Base-by-base conservation (phyloP, 163 green algal species). In the Coccomyxa subellipsoidea region DNA sequence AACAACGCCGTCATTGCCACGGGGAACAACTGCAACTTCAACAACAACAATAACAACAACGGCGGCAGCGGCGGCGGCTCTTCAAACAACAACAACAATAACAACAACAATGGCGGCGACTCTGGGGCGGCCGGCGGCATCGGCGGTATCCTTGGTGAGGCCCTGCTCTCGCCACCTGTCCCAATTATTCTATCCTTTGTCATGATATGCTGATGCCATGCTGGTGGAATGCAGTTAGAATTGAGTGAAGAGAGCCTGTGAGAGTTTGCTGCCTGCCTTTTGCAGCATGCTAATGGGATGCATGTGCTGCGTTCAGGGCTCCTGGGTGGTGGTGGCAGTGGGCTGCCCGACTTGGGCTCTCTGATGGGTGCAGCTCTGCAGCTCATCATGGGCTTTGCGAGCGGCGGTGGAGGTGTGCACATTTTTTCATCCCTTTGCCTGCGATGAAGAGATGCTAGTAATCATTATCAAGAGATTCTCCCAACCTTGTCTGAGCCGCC, bases 1-100 rank as follows among this genome's bases (percentile, higher is more conserved):
- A 73, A 73, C 66, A 73, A 73, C 27, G 66, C 66, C 27, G 66
- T 73, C 18, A 73, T 73, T 12, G 66, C 66, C 29, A 73, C 66
- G 29, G 66, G 66, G 21, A 73, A 73, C 66, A 73, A 73, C 66
- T 73, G 66, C 66, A 73, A 73, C 4, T 73, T 73, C 66, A 73
- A 73, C 66, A 73, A 73, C 66, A 73, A 73, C 66, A 34, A 34
- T n/a, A 34, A 34, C 27, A 34, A 34, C 66, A 36, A 32, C 27
- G 66, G 66, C 8, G 66, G 66, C 66, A 23, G 66, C 66, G 32
- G 66, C 8, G n/a, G 66, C 66, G 47, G 47, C 4, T 59, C 47
- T 7, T 59, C 47, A 59, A 73, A 34, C 7, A 73, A 34, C 7
- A 73, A 73, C 66, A 73, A 73, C n/a, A 73, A 73, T 23, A 73